Base-by-base conservation (phyloP, 768 basidiomycete species). In the Collybia mongolica region DNA sequence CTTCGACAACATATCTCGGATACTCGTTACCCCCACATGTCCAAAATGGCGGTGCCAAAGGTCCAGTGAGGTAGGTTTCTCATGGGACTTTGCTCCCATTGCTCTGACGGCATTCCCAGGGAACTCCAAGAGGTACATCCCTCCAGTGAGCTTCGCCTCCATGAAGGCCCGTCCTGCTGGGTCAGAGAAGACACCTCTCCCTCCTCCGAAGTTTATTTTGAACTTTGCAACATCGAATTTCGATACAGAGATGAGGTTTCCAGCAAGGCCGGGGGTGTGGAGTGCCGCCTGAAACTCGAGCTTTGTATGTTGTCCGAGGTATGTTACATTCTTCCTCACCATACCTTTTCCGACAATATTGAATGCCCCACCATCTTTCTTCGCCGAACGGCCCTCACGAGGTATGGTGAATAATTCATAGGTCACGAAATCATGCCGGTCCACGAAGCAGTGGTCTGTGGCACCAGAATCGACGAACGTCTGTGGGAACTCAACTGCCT, bases 241-340 rank as follows among this genome's bases (percentile, higher is more conserved):
- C 1, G 47, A 35, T 6, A 63, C 53, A 1, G 64, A 66, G 3
- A 67, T 39, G 1, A 68, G 61, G 39, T 68, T 64, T 4, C 59
- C 56, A 1, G 55, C 45, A 15, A 68, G 47, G 18, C 63, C 59
- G 0, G 65, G 66, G 0, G 59, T 60, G 37, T 67, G 62, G 0
- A 12, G 22, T 4, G 11, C n/a, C 5, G 5, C 20, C 19, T 22
- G 23, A 38, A 5, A n/a, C 7, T 15, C 20, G 20, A 22, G 23
- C 0, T 44, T 50, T 2, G 57, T 50, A 0, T 37, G n/a, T 7
- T 41, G 39, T 12, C 59, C 57, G 6, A 51, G 39, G 15, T 53
- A 29, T 0, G 29, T 12, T 37, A 58, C 52, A 0, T 29, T 17
- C 19, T 60, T 63, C 9, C 9, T 39, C 9, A 64, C 54, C 0